Percentiles rank a stretch among this genome's conserved stretches.
phyloP scores from a whole-genome alignment of 305 asterid genomes.

The Solanum hybrid region DNA sequence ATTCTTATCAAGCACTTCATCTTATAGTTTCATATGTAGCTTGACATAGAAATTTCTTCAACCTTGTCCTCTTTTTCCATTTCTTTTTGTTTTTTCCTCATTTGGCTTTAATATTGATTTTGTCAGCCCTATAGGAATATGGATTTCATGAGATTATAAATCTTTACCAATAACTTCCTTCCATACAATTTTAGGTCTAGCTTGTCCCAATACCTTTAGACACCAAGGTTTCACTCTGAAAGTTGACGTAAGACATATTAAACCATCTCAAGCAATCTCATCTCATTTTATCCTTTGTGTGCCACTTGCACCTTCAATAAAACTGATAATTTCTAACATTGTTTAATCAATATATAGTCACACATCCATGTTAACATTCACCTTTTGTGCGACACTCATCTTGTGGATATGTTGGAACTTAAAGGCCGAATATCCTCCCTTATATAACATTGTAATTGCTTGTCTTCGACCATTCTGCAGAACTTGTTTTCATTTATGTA shows the following conservation, averaged over 20 bases:
- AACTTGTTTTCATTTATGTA: neutral
- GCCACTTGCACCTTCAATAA: neutral
- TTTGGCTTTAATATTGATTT: neutral
- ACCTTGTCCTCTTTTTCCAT: neutral
- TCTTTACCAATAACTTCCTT: neutral
- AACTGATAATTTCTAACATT: neutral
- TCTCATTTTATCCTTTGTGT: neutral
- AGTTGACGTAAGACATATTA: neutral
- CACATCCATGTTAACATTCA: neutral
- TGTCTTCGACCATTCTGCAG: neutral
- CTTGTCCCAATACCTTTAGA: neutral
- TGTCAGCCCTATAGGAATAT: neutral
- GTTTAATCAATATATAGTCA: neutral
- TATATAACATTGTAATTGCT: neutral
- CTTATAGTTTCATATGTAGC: neutral
- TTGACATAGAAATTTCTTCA: neutral
- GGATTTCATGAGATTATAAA: neutral
- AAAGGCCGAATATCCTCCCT: neutral
- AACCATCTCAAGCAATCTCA: neutral
- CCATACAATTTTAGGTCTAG: neutral
- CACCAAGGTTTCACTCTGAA: neutral
- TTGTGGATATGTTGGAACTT: neutral
- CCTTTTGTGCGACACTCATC: neutral
- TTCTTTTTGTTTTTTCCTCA: neutral
- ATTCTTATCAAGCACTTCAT: neutral